Evolutionary conservation across 2,329 filamentous ascomycete genomes (phyloP), one percentile per base, ranked within the genome.

Genomic region (Ophiostoma sp.): DNA sequence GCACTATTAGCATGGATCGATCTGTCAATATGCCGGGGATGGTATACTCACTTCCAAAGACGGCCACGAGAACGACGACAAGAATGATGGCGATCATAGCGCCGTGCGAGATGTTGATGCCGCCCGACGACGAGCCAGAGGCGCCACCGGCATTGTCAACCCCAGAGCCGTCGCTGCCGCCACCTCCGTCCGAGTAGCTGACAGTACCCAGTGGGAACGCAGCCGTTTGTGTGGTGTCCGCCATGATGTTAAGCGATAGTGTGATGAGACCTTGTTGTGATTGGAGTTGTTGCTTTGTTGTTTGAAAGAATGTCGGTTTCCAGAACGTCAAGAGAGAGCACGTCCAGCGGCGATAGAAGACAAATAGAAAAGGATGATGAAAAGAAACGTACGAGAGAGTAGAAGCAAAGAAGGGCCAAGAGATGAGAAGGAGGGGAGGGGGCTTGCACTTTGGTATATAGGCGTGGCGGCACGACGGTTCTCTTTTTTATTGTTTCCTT

Each of bases 1-100:
- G 31, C 17, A 33, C 0, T 3, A 7, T 15, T 76, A 66, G 61
- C 9, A 50, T 3, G 22, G 50, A 28, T 28, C 15, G 42, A 19
- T 48, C 42, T 48, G 42, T 19, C 15, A 48, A 17, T 12, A 6
- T 4, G 15, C 12, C 15, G 42, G 39, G 12, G 11, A 28, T n/a
- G 4, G 17, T 22, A 9, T 25, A 76, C 72, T 82, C 81, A 95
- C 93, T 88, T 81, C 92, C 92, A 74, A 92, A 83, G 22, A 94
- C 83, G 48, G 89, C 87, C 9, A 93, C 89, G 15, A 88, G 80
- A 11, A 89, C 88, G 5, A 94, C 92, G 3, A 94, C 88, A 15
- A 93, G 85, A 72, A 93, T 90, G 77, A 96, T 94, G 66, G 92
- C 92, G 73, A 93, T 86, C 78, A 94, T 84, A 17, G 87, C 93